Conservation (phyloP, 108 stramenopile genomes). For the Conticribra weissflogii region DNA sequence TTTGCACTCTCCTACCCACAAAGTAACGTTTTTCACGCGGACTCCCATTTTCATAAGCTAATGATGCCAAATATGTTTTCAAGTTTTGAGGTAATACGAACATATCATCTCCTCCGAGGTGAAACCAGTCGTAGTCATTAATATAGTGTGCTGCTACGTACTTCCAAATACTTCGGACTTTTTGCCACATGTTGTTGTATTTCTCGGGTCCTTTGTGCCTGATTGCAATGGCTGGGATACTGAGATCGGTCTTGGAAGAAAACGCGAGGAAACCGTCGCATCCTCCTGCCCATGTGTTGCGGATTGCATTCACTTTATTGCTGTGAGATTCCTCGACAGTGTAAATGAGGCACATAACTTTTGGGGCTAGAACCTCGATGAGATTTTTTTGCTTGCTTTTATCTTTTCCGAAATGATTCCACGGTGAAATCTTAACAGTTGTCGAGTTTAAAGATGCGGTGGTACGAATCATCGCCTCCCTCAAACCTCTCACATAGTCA, state of each 20-base stretch:
- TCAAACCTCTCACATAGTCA: constrained; percentile 45
- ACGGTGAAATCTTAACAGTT: constrained; percentile 37
- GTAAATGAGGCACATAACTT: constrained; percentile 76
- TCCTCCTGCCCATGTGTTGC: constrained; percentile 67
- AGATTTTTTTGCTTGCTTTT: constrained; percentile 12
- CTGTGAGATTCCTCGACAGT: constrained; percentile 66
- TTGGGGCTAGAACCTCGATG: constrained; percentile 44
- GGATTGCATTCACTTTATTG: constrained; percentile 63
- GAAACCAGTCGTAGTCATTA: constrained; percentile 91
- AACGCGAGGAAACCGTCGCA: constrained; percentile 94
- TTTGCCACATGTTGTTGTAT: constrained; percentile 83
- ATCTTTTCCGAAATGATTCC: constrained; percentile 37
- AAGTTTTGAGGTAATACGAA: constrained; percentile 90
- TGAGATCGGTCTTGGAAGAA: constrained; percentile 64
- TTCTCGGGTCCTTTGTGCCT: constrained; percentile 66
- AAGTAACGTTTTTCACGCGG: constrained; percentile 62
- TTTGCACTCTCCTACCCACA: constrained; percentile 69
- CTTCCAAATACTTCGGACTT: constrained; percentile 80
- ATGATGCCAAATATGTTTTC: constrained; percentile 60
- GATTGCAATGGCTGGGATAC: constrained; percentile 57
- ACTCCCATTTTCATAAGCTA: constrained; percentile 32
- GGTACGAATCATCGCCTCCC: constrained; percentile 29
- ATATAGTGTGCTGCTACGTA: constrained; percentile 85
- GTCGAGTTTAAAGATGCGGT: constrained; percentile 42
- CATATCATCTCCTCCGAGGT: constrained; percentile 93